These are phyloP conservation scores for Monotropa hypopitys DNA, from an alignment of 179 eudicot species.

Conservation along the genomic window DNA sequence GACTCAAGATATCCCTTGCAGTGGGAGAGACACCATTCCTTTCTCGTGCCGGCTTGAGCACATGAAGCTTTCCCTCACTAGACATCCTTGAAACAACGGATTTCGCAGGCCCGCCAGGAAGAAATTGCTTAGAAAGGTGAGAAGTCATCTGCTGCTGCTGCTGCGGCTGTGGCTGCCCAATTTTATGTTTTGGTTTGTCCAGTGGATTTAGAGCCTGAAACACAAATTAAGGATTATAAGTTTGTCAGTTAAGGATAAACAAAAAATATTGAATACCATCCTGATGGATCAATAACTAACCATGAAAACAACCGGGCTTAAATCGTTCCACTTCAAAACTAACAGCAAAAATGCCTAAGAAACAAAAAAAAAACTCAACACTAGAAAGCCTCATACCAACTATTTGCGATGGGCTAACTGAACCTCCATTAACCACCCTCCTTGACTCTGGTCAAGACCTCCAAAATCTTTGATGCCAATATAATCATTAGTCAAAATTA, in stretches of 20 bases:
- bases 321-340: not conserved
- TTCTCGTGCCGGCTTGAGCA: slow-evolving; percentile 56
- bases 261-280: not conserved
- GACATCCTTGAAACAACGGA: slow-evolving; percentile 34
- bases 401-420: not conserved
- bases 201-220: slow-evolving; percentile 49
- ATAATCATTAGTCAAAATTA: too few species aligned
- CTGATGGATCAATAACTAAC: not conserved
- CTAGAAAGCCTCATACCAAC: not conserved
- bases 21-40: slow-evolving; percentile 30
- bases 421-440: too few species aligned
- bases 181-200: slow-evolving; percentile 58
- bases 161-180: slow-evolving; percentile 28
- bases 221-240: not conserved
- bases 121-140: slow-evolving; percentile 26
- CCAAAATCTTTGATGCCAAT: too few species aligned
- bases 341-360: not conserved
- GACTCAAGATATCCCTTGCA: slow-evolving; percentile 33
- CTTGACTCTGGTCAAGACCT: too few species aligned
- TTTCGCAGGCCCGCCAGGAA: slow-evolving; percentile 34
- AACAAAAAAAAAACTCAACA: not conserved
- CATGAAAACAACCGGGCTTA: not conserved
- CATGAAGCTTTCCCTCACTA: slow-evolving; percentile 40
- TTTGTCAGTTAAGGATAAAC: not conserved
- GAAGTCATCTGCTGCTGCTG: slow-evolving; percentile 22